Evolutionary conservation across 2,329 filamentous ascomycete genomes (phyloP), one percentile per base, ranked within the genome.

Genomic region (Curvularia lunata): DNA sequence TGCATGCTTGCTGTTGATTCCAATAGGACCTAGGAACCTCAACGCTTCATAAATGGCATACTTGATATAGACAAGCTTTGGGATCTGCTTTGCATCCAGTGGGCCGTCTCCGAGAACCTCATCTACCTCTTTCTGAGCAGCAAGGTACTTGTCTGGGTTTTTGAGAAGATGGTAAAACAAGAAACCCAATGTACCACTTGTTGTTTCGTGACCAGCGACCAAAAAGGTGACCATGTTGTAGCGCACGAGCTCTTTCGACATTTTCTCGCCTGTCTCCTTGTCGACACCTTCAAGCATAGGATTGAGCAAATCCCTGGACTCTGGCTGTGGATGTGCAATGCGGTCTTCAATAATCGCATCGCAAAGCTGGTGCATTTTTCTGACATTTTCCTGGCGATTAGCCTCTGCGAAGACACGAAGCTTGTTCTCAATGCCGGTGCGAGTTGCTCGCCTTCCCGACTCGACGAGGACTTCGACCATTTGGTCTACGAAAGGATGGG

Each of bases 181-280:
- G 30, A 54, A 57, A 1, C 54, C 54, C 10, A 57, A 9, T 3
- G 54, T 57, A 1, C 54, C 54, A 23, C 54, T 57, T n/a, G 54
- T 57, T 13, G 54, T 57, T 32, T 57, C 54, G 7, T 57, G 54
- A 4, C 54, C 54, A n/a, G 54, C 54, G 3, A 57, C 50, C 43
- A 57, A 25, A 16, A 57, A 57, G 16, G 54, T 57, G 5, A 57
- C 54, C 54, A 57, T 57, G 16, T 57, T 57, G 38, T 57, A 57
- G 6, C 50, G 45, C 16, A 57, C 45, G 4, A 47, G 46, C 18
- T 57, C 54, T 30, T 54, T 57, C 4, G 54, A 54, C 54, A 57
- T 57, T 13, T 49, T 57, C 45, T 57, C 54, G 4, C 54, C 54
- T n/a, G 54, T 57, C 13, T 48, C 54, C 4, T 54, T 54, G 23